Percentiles rank a stretch among this genome's conserved stretches.
phyloP scores from a whole-genome alignment of 345 rosid species.

The Toxicodendron radicans region DNA sequence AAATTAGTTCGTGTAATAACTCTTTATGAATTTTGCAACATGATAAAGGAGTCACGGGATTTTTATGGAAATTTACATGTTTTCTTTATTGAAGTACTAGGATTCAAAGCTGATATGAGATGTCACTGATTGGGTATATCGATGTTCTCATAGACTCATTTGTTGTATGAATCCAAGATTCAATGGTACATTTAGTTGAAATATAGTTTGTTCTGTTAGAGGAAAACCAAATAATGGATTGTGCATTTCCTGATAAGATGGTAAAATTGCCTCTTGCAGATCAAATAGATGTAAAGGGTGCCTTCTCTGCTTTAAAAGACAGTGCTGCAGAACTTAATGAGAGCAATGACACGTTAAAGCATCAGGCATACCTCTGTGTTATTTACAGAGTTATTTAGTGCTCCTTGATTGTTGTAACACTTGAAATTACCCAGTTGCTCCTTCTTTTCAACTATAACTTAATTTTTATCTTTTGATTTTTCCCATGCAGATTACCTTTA shows the following conservation, averaged over 20 bases:
- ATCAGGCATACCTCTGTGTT: constrained; percentile 58
- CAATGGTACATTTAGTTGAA: background rate
- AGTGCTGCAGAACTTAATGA: constrained; percentile 58
- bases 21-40: background rate
- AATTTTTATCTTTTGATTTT: background rate
- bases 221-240: background rate
- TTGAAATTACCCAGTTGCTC: background rate
- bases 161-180: background rate
- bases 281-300: constrained; percentile 73
- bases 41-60: background rate
- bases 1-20: background rate
- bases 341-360: constrained; percentile 51
- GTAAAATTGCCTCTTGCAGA: constrained; percentile 46
- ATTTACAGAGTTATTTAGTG: constrained; percentile 20
- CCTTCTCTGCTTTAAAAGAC: constrained; percentile 67
- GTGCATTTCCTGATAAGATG: background rate
- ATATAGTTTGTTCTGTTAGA: background rate
- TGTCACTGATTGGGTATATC: background rate
- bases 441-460: too few species aligned
- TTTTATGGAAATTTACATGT: background rate
- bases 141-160: background rate
- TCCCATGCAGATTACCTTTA: constrained; percentile 67
- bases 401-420: constrained; percentile 10
- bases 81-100: background rate
- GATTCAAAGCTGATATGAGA: background rate